Evolutionary conservation across 225 moss, liverwort and hornwort species (phyloP).

Genomic region (Polytrichum formosum): DNA sequence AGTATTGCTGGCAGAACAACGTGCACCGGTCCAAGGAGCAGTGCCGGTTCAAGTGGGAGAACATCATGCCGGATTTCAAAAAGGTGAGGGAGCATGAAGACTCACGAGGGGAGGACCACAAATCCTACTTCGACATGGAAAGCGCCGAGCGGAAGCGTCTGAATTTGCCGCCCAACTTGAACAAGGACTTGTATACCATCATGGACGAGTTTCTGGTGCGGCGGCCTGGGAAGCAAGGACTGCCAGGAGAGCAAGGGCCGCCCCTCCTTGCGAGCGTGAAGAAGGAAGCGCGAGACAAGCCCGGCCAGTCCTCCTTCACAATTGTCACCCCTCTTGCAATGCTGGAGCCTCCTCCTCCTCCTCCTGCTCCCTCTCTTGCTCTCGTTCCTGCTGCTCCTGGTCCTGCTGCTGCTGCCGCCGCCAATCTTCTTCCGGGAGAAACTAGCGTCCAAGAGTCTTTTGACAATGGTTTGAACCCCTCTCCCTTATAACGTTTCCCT

Average conservation of each 20-base stretch:
- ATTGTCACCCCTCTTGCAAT: not conserved
- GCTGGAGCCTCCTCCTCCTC: not conserved
- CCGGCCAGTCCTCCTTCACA: not conserved
- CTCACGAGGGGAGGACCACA: slow-evolving; percentile 4
- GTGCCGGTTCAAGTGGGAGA: too few species aligned
- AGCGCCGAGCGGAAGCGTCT: slow-evolving; percentile 10
- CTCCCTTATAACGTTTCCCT: too few species aligned
- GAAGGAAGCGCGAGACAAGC: slow-evolving; percentile 19
- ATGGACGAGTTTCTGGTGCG: slow-evolving; percentile 21
- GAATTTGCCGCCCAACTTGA: slow-evolving; percentile 19
- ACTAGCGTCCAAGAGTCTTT: too few species aligned
- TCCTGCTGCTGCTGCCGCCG: not conserved
- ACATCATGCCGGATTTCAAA: slow-evolving; percentile 24
- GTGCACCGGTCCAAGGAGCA: slow-evolving; percentile 17
- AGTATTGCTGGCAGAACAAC: slow-evolving; percentile 15
- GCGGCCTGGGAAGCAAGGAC: not conserved
- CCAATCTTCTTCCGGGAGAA: not conserved
- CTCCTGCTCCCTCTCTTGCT: not conserved
- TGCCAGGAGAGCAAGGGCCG: not conserved
- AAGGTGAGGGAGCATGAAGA: slow-evolving; percentile 25
- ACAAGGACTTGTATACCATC: slow-evolving; percentile 16
- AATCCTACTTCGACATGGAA: slow-evolving; percentile 25
- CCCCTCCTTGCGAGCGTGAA: slow-evolving; percentile 10
- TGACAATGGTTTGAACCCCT: too few species aligned
- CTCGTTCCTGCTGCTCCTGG: not conserved